Conservation (phyloP, 129 eudicot species). For the Saussurea involucrata region DNA sequence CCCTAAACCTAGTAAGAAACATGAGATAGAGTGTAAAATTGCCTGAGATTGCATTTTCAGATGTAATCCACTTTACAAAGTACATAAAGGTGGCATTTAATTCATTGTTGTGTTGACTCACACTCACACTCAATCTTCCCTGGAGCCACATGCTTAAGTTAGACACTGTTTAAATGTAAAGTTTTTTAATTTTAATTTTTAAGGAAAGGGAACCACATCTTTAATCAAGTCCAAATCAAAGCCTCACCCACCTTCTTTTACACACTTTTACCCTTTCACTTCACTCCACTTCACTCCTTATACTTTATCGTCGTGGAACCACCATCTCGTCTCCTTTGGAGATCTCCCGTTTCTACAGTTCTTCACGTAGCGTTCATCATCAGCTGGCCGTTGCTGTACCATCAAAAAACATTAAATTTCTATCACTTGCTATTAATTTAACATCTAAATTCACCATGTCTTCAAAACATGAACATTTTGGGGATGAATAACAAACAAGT, state of each 20-base stretch:
- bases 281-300: conserved; percentile 1
- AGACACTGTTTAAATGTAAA: conserved; percentile 21
- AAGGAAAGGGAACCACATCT: conserved; percentile 27
- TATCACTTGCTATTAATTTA: not conserved
- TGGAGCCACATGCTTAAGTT: conserved; percentile 20
- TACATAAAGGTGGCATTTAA: conserved; percentile 8
- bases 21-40: not conserved
- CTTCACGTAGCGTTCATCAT: conserved; percentile 90
- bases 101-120: conserved; percentile 18
- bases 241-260: not conserved
- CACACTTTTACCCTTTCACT: not conserved
- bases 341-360: conserved; percentile 92
- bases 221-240: not conserved
- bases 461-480: no score
- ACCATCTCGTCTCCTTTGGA: conserved; percentile 99
- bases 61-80: conserved; percentile 25
- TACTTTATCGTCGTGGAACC: conserved; percentile 98
- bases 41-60: conserved; percentile 11
- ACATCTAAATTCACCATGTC: not conserved
- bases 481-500: no score
- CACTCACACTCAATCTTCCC: conserved; percentile 10
- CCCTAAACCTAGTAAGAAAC: no score
- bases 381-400: conserved; percentile 83
- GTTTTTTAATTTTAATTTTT: not conserved
- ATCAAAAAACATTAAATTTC: not conserved